Evolutionary conservation across 176 grass and related monocot species (phyloP).

Genomic region (Ananas comosus): DNA sequence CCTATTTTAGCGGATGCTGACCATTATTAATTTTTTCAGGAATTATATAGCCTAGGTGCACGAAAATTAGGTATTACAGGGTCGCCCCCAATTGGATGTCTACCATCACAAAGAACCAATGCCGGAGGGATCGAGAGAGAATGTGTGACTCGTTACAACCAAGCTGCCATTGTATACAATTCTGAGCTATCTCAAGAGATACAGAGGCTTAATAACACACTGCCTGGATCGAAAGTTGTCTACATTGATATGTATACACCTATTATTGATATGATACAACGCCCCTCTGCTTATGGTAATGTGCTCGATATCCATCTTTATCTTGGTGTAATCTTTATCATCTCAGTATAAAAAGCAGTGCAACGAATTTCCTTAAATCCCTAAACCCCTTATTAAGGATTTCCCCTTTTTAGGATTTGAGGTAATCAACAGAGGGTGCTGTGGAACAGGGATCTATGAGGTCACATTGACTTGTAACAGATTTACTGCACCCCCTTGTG

Average conservation of each 20-base stretch:
- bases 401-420: constrained; percentile 40
- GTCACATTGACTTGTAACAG: constrained; percentile 59
- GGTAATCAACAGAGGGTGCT: constrained; percentile 55
- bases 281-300: constrained; percentile 52
- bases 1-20: neutral
- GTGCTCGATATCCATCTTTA: neutral
- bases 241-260: constrained; percentile 59
- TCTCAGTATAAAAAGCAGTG: neutral
- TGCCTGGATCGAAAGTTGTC: constrained; percentile 38
- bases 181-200: constrained; percentile 52
- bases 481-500: constrained; percentile 39
- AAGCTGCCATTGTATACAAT: constrained; percentile 53
- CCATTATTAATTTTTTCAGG: constrained; percentile 11
- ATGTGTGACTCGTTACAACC: constrained; percentile 60
- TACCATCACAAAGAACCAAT: constrained; percentile 77
- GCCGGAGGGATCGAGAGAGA: constrained; percentile 58
- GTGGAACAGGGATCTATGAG: constrained; percentile 67
- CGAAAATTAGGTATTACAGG: constrained; percentile 36
- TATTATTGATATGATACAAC: constrained; percentile 59
- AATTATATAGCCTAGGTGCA: constrained; percentile 43
- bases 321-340: neutral
- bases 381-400: neutral
- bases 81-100: constrained; percentile 60
- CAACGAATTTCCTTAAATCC: no score
- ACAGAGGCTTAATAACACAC: constrained; percentile 44